A percentile compares a stretch with the other conserved stretches of the same genome.
Evolutionary conservation across 1,139 yeast species (phyloP).

Genomic region (Diutina ranongensis): DNA sequence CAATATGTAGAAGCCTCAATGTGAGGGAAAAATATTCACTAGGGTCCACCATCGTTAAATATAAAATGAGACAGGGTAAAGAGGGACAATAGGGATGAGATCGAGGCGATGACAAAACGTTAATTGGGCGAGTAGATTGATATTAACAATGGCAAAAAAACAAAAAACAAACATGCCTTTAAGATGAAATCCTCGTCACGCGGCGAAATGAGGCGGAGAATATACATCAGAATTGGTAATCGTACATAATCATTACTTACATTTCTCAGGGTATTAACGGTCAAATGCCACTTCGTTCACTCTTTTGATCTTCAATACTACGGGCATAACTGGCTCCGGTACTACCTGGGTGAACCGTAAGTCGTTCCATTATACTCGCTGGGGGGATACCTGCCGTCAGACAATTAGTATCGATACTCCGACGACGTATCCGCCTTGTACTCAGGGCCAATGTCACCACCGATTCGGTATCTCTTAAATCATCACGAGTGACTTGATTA

Average conservation of each 20-base stretch:
- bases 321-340: not conserved
- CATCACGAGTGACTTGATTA: conserved; percentile 6
- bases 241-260: not conserved
- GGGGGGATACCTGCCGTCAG: conserved; percentile 57
- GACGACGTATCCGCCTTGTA: conserved; percentile 34
- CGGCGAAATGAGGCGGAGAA: too few relatives aligned
- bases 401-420: conserved; percentile 47
- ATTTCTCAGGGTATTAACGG: not conserved
- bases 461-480: conserved; percentile 32
- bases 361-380: conserved; percentile 46
- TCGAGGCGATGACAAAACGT: too few relatives aligned
- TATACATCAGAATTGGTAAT: too few relatives aligned
- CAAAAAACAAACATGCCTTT: too few relatives aligned
- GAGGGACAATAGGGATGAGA: too few relatives aligned
- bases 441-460: conserved; percentile 45
- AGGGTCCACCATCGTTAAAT: too few relatives aligned
- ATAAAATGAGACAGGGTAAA: too few relatives aligned
- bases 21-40: too few relatives aligned
- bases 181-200: too few relatives aligned
- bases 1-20: too few relatives aligned
- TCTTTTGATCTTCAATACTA: not conserved
- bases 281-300: conserved; percentile 1
- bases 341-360: conserved; percentile 1
- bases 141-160: too few relatives aligned
- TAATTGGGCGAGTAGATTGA: too few relatives aligned